These are phyloP conservation scores for Aspergillus chevalieri DNA, from an alignment of 2,329 filamentous ascomycete species.

Conservation along the genomic window DNA sequence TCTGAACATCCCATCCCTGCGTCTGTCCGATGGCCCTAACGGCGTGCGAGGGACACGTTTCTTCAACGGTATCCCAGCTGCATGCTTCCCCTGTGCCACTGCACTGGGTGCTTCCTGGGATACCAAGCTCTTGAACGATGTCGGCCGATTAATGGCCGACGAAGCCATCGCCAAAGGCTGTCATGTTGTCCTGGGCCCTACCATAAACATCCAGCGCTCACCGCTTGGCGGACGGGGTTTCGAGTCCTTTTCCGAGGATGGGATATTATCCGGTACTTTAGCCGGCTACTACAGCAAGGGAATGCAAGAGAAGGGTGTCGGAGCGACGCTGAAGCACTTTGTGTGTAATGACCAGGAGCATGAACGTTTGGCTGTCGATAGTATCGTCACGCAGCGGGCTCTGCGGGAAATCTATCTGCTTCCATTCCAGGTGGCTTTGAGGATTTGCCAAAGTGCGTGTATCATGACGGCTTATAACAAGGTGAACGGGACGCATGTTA, in stretches of 20 bases:
- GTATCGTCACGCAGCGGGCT: conserved; percentile 46
- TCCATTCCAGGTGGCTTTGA: conserved; percentile 57
- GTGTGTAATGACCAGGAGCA: conserved; percentile 45
- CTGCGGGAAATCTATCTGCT: conserved; percentile 59
- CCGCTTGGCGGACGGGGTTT: conserved; percentile 81
- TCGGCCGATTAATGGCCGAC: conserved; percentile 64
- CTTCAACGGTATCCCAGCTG: conserved; percentile 63
- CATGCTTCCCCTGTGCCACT: conserved; percentile 72
- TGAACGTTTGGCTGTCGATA: conserved; percentile 38
- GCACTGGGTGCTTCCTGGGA: conserved; percentile 78
- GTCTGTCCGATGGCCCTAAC: conserved; percentile 65
- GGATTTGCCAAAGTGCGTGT: conserved; percentile 50
- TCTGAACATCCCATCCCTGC: conserved; percentile 59
- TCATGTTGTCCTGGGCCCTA: conserved; percentile 68
- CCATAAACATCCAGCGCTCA: conserved; percentile 74
- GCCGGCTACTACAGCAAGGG: conserved; percentile 67
- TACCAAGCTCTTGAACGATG: conserved; percentile 59
- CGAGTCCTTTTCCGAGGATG: conserved; percentile 81
- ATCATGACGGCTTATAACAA: conserved; percentile 57
- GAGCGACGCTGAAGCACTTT: conserved; percentile 68
- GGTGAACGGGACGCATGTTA: conserved; percentile 46
- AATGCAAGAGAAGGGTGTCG: conserved; percentile 65
- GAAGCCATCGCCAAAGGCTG: conserved; percentile 69
- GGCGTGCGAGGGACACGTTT: conserved; percentile 63
- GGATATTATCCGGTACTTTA: conserved; percentile 66